A percentile compares a stretch with the other conserved stretches of the same genome.
Evolutionary conservation across 2,329 filamentous ascomycete species (phyloP).

Genomic region (Microdochium trichocladiopsis): DNA sequence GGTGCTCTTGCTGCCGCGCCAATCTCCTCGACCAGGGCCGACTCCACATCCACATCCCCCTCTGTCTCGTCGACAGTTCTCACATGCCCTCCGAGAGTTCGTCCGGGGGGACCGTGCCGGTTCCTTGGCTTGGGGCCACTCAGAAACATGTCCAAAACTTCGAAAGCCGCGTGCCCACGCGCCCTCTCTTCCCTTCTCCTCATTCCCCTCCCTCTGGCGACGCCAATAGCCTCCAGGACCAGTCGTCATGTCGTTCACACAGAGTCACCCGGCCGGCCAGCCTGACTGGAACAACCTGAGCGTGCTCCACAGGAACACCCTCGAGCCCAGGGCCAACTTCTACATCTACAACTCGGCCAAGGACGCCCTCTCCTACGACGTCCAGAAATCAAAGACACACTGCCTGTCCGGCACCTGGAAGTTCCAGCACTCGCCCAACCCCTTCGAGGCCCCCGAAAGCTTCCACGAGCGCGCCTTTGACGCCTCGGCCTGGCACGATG

Average conservation of each 20-base stretch:
- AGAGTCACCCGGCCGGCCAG: conserved; percentile 9
- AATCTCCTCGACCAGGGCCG: not conserved
- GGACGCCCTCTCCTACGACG: conserved; percentile 37
- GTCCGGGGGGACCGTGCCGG: not conserved
- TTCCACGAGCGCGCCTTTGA: conserved; percentile 20
- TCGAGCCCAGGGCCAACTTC: conserved; percentile 48
- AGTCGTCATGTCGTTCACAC: conserved; percentile 7
- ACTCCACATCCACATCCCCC: not conserved
- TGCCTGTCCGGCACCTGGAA: conserved; percentile 41
- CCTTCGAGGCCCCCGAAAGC: conserved; percentile 25
- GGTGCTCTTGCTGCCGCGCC: no score
- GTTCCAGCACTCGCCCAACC: conserved; percentile 33
- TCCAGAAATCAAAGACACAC: conserved; percentile 23
- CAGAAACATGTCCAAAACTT: not conserved
- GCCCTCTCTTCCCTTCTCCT: not conserved
- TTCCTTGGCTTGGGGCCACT: not conserved
- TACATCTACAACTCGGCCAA: conserved; percentile 38
- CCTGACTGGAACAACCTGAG: conserved; percentile 56
- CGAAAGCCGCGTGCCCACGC: not conserved
- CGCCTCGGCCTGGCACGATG: conserved; percentile 36
- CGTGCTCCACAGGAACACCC: conserved; percentile 48
- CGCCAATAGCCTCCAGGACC: not conserved
- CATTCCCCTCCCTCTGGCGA: not conserved
- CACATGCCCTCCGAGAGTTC: not conserved
- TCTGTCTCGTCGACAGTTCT: not conserved